Conservation (phyloP, 331 rosid genomes). For the Quercus tomentella region DNA sequence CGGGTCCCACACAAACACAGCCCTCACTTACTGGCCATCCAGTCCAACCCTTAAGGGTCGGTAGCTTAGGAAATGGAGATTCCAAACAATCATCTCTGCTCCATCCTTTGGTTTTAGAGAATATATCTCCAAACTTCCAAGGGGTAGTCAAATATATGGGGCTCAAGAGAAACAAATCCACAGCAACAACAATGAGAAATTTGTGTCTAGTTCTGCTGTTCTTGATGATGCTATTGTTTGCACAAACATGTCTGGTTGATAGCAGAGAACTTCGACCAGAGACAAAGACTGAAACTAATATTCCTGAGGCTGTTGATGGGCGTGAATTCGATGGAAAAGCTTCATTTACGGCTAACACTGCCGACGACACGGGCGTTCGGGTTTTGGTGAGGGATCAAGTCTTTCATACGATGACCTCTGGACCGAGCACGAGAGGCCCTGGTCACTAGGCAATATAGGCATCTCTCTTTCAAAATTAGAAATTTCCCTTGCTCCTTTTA, state of each 20-base stretch:
- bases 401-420: conserved; percentile 60
- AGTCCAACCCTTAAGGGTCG: conserved; percentile 12
- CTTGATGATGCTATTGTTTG: conserved; percentile 13
- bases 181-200: conserved; percentile 34
- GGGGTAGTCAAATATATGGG: conserved; percentile 11
- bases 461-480: neutral
- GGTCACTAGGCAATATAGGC: conserved; percentile 50
- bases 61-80: conserved; percentile 33
- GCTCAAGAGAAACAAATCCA: conserved; percentile 9
- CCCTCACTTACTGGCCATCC: conserved; percentile 32
- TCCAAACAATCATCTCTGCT: conserved; percentile 38
- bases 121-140: conserved; percentile 7
- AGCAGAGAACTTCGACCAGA: conserved; percentile 35
- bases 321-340: neutral
- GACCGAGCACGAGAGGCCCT: conserved; percentile 70
- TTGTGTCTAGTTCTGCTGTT: conserved; percentile 7
- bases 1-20: conserved; percentile 56
- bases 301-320: conserved; percentile 12
- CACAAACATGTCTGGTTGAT: conserved; percentile 14
- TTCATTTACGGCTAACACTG: neutral
- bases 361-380: conserved; percentile 6
- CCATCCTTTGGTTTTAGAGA: conserved; percentile 43
- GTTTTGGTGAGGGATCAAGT: conserved; percentile 27
- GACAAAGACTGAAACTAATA: neutral
- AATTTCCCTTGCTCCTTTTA: neutral